Percentiles rank a stretch among this genome's conserved stretches.
These are phyloP conservation scores for Pugionium dolabratum DNA, from an alignment of 345 rosid genomes.

Conservation along the genomic window DNA sequence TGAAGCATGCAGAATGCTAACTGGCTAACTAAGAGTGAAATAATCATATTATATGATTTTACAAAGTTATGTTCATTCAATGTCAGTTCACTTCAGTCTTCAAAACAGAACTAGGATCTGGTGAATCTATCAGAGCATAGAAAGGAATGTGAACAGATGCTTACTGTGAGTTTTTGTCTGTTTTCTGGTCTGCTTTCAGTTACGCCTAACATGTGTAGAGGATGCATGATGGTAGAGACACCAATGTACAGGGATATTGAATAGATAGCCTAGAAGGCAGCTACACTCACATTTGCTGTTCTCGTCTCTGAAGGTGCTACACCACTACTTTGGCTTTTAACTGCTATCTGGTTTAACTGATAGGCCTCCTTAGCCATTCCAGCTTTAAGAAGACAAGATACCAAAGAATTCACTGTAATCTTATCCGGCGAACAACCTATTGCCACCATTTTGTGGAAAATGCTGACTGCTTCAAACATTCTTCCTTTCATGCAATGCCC, in stretches of 20 bases:
- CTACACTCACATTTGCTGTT: slow-evolving; percentile 50
- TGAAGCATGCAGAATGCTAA: background rate
- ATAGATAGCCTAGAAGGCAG: slow-evolving; percentile 48
- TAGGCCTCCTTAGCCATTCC: slow-evolving; percentile 88
- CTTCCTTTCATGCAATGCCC: slow-evolving; percentile 96
- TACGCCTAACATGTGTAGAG: slow-evolving; percentile 12
- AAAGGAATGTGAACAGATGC: slow-evolving; percentile 24
- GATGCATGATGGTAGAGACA: slow-evolving; percentile 9
- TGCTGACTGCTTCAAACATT: slow-evolving; percentile 73
- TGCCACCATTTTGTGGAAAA: slow-evolving; percentile 71
- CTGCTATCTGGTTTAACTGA: slow-evolving; percentile 45
- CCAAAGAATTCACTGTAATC: slow-evolving; percentile 59
- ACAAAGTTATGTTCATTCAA: background rate
- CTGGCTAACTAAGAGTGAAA: slow-evolving; percentile 10
- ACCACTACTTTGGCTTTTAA: slow-evolving; percentile 44
- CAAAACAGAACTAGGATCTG: slow-evolving; percentile 13
- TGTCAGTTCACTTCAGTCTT: background rate
- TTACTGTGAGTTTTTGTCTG: slow-evolving; percentile 29
- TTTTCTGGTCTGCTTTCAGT: slow-evolving; percentile 14
- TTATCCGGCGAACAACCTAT: slow-evolving; percentile 78
- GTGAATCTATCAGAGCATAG: slow-evolving; percentile 22
- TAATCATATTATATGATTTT: no score
- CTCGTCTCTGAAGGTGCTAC: slow-evolving; percentile 43
- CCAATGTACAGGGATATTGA: slow-evolving; percentile 3
- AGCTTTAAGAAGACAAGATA: slow-evolving; percentile 80